A percentile compares a stretch with the other conserved stretches of the same genome.
These are phyloP conservation scores for Elymus sibiricus DNA, from an alignment of 176 grass and related monocot genomes.

Conservation along the genomic window DNA sequence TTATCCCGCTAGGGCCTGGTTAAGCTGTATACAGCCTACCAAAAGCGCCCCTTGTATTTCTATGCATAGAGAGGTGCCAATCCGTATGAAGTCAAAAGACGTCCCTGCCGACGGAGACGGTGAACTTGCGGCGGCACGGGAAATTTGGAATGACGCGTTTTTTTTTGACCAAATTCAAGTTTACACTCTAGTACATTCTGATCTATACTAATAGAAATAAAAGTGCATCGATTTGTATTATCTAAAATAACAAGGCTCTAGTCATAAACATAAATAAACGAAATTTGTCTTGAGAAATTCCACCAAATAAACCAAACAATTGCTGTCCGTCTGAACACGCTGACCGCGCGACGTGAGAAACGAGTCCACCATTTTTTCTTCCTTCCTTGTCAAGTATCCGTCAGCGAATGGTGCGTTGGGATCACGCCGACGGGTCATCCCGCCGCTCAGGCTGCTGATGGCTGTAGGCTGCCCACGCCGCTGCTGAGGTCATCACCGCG, in stretches of 20 bases:
- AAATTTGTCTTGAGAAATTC: background rate
- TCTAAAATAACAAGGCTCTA: background rate
- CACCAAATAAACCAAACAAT: background rate
- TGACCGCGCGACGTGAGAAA: background rate
- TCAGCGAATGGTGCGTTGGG: background rate
- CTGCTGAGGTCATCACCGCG: background rate
- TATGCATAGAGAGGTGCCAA: too few species aligned
- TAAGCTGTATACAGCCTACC: too few species aligned
- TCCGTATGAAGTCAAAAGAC: background rate
- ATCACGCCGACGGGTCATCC: conserved; percentile 18
- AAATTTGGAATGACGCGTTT: background rate
- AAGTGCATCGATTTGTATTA: too few species aligned
- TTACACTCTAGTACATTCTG: background rate
- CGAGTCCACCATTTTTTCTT: background rate
- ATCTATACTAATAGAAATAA: too few species aligned
- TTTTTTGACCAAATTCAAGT: background rate
- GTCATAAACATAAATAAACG: background rate
- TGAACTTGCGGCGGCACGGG: background rate
- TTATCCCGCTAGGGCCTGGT: too few species aligned
- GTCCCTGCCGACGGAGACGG: background rate
- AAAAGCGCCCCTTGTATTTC: too few species aligned
- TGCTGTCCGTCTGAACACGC: conserved; percentile 10
- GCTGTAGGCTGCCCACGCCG: conserved; percentile 21
- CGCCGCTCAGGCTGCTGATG: conserved; percentile 17
- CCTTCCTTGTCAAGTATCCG: background rate